These are phyloP conservation scores for Diutina mesorugosa DNA, from an alignment of 1,139 yeast species.

Conservation along the genomic window DNA sequence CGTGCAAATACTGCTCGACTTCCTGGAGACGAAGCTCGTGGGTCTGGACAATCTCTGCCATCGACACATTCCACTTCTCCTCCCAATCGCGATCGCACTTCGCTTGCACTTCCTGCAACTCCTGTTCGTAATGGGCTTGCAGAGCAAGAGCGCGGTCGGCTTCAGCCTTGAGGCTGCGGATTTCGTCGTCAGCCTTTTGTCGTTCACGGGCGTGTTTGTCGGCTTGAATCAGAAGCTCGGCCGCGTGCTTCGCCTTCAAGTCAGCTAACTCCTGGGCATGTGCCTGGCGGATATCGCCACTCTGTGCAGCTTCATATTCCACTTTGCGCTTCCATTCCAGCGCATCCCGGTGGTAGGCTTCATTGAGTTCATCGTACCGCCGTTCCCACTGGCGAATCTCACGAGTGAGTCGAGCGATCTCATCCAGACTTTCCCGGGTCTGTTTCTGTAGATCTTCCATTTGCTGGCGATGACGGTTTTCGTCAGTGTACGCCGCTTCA, in stretches of 20 bases:
- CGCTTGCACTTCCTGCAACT: not conserved
- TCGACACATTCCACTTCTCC: not conserved
- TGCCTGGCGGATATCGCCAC: not conserved
- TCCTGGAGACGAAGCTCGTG: not conserved
- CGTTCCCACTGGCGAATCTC: not conserved
- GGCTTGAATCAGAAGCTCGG: not conserved
- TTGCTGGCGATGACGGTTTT: not conserved
- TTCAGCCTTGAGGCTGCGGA: not conserved
- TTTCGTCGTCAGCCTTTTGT: not conserved
- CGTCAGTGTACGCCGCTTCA: not conserved
- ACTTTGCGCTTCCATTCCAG: not conserved
- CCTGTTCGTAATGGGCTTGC: not conserved
- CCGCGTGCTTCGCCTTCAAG: not conserved
- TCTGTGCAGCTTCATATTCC: not conserved
- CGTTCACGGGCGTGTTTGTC: not conserved
- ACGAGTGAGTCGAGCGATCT: not conserved
- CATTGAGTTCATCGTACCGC: not conserved
- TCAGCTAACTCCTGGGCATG: not conserved
- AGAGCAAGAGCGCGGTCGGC: not conserved
- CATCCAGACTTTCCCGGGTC: not conserved
- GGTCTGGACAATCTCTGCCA: not conserved
- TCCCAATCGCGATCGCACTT: not conserved
- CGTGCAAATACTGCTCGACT: not conserved
- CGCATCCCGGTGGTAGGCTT: not conserved
- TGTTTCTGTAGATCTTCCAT: not conserved